Percentiles rank a stretch among this genome's conserved stretches.
Evolutionary conservation across 495 filamentous ascomycete genomes (phyloP).

Genomic region (Ascodesmis nigricans): DNA sequence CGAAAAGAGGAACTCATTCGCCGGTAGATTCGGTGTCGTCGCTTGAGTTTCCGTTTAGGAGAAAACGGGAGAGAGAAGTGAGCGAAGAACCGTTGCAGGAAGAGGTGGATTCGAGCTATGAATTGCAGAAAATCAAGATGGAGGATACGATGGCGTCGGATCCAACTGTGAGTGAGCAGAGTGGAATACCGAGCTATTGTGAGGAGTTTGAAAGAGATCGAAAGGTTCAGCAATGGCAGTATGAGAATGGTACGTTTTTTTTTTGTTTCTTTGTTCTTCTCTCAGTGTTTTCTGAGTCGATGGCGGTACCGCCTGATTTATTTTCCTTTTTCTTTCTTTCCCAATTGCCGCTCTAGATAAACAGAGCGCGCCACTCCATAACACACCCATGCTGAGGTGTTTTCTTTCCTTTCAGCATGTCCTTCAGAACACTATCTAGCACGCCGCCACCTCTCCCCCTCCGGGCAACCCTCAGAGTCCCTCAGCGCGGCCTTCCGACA

Average conservation of each 20-base stretch:
- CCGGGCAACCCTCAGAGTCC: slow-evolving; percentile 9
- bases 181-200: not conserved
- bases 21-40: not conserved
- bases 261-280: too few relatives aligned
- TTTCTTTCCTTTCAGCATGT: slow-evolving; percentile 6
- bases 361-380: not conserved
- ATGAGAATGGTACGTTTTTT: too few relatives aligned
- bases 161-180: not conserved
- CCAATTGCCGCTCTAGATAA: not conserved
- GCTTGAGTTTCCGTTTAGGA: not conserved
- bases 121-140: not conserved
- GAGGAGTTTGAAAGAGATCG: not conserved
- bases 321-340: not conserved
- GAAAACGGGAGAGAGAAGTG: too few relatives aligned
- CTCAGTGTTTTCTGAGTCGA: not conserved
- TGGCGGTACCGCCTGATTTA: not conserved
- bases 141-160: not conserved
- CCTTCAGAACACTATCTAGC: not conserved
- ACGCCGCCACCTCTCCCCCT: not conserved
- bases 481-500: slow-evolving; percentile 19
- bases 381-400: slow-evolving; percentile 9
- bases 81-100: too few relatives aligned
- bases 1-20: not conserved
- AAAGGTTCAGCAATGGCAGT: not conserved
- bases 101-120: too few relatives aligned